phyloP scores from a whole-genome alignment of 2,329 filamentous ascomycete species.

The Ambrosiella xylebori region DNA sequence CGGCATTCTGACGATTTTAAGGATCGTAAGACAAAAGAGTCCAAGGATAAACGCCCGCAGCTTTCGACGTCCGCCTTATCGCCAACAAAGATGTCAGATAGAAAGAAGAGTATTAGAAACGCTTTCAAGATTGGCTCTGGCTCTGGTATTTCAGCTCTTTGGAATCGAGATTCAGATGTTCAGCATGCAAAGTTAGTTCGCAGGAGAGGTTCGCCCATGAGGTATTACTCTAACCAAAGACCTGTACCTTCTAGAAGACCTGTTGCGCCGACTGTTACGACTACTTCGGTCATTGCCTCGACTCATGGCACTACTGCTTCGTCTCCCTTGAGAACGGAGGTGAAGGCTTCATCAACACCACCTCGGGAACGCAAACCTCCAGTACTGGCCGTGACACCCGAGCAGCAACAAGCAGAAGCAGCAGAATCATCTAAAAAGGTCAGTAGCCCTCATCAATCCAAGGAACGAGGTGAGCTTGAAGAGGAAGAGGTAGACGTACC shows the following conservation, averaged over 20 bases:
- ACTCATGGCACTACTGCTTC: neutral
- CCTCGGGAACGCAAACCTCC: neutral
- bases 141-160: slow-evolving; percentile 3
- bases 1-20: slow-evolving; percentile 4
- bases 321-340: neutral
- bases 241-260: slow-evolving; percentile 9
- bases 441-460: neutral
- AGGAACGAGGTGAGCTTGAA: neutral
- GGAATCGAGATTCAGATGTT: neutral
- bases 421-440: neutral
- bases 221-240: slow-evolving; percentile 7
- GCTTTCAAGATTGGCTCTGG: slow-evolving; percentile 8
- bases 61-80: neutral
- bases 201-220: slow-evolving; percentile 5
- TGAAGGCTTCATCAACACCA: neutral
- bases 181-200: slow-evolving; percentile 7
- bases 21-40: slow-evolving; percentile 1
- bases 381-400: neutral
- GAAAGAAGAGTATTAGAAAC: slow-evolving; percentile 4
- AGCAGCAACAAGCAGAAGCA: neutral
- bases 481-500: neutral
- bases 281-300: neutral
- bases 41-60: neutral
- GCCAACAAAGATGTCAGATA: slow-evolving; percentile 5
- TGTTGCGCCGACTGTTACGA: slow-evolving; percentile 4